Conservation (phyloP, 805 yeast genomes). For the Cephaloascus fragrans region DNA sequence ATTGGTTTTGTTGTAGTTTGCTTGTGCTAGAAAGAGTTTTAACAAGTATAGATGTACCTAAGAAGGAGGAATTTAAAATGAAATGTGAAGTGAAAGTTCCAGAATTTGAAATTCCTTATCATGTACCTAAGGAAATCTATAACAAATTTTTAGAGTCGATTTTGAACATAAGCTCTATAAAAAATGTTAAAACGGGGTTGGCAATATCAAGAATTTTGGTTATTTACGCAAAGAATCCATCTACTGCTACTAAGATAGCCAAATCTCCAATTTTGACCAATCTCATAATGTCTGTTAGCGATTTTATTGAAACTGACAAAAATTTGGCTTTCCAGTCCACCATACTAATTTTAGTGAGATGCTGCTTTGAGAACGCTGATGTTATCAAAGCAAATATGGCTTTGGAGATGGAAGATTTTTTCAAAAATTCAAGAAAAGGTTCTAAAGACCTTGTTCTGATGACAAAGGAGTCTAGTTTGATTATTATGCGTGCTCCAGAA, state of each 20-base stretch:
- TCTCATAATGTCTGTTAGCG: slow-evolving; percentile 32
- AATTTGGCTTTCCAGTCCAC: slow-evolving; percentile 30
- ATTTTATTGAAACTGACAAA: slow-evolving; percentile 23
- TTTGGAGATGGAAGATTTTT: slow-evolving; percentile 38
- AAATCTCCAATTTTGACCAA: slow-evolving; percentile 35
- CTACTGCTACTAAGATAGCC: slow-evolving; percentile 27
- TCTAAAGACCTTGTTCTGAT: slow-evolving; percentile 35
- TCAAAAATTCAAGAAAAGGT: slow-evolving; percentile 17
- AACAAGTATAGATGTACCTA: slow-evolving; percentile 41
- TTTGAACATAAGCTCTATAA: slow-evolving; percentile 27
- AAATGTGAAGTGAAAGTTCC: slow-evolving; percentile 4
- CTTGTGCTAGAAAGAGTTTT: slow-evolving; percentile 45
- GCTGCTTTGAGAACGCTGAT: slow-evolving; percentile 56
- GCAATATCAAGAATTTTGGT: slow-evolving; percentile 47
- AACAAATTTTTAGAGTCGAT: slow-evolving; percentile 32
- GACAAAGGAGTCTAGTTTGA: slow-evolving; percentile 39
- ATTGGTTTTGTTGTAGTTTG: slow-evolving; percentile 54
- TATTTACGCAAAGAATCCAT: slow-evolving; percentile 38
- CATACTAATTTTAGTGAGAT: slow-evolving; percentile 47
- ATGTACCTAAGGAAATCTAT: slow-evolving; percentile 10
- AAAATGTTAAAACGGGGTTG: slow-evolving; percentile 36
- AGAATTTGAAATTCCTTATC: slow-evolving; percentile 8
- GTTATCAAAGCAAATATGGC: slow-evolving; percentile 38
- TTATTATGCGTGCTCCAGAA: slow-evolving; percentile 39
- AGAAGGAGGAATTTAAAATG: slow-evolving; percentile 18